phyloP scores from a whole-genome alignment of 345 rosid genomes.

The Toxicodendron radicans region DNA sequence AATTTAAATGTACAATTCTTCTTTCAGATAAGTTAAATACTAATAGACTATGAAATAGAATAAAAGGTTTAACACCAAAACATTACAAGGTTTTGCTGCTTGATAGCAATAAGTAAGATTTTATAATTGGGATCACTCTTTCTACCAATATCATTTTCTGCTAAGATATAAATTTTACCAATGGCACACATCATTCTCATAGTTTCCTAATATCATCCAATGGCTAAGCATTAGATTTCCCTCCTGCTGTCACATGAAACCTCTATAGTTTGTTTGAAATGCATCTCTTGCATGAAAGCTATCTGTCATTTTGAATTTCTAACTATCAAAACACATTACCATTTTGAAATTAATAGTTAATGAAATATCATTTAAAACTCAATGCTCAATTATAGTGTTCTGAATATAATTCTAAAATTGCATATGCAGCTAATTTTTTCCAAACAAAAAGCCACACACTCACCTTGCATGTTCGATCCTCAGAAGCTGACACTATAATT shows the following conservation, averaged over 20 bases:
- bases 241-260: not conserved
- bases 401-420: not conserved
- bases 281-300: not conserved
- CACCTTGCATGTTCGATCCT: conserved; percentile 86
- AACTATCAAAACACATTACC: not conserved
- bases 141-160: not conserved
- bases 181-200: not conserved
- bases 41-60: not conserved
- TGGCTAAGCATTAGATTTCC: not conserved
- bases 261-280: not conserved
- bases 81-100: not conserved
- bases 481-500: conserved; percentile 75
- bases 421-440: not conserved
- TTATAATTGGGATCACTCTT: not conserved
- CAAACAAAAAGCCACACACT: conserved; percentile 7
- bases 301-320: not conserved
- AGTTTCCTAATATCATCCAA: not conserved
- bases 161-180: not conserved
- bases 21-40: not conserved
- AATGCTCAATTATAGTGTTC: not conserved
- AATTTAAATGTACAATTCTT: not conserved
- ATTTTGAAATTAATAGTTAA: not conserved
- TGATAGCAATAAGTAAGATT: not conserved
- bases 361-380: not conserved
- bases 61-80: not conserved